These are phyloP conservation scores for Calonectria pseudoturangicola DNA, from an alignment of 2,329 filamentous ascomycete genomes.

Conservation along the genomic window DNA sequence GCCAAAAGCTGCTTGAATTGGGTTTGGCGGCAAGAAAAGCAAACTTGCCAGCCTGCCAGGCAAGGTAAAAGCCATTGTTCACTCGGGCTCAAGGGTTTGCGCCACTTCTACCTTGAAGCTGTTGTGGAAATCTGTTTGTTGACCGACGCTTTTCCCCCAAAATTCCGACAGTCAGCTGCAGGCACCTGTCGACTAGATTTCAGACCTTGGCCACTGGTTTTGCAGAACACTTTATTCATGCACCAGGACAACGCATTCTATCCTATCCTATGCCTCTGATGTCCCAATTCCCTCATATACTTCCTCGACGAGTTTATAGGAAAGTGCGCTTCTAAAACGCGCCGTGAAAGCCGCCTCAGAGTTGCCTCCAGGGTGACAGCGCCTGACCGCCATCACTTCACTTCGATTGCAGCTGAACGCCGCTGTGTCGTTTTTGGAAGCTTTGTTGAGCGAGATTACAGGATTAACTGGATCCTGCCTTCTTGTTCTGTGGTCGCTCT, in stretches of 20 bases:
- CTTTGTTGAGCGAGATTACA: slow-evolving; percentile 24
- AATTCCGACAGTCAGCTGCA: slow-evolving; percentile 44
- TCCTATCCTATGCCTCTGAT: background rate
- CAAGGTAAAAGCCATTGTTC: slow-evolving; percentile 1
- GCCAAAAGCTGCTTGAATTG: background rate
- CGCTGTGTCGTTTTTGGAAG: slow-evolving; percentile 29
- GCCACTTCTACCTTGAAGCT: background rate
- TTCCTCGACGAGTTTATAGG: background rate
- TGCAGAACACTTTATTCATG: slow-evolving; percentile 9
- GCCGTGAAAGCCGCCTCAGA: background rate
- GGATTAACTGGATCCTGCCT: slow-evolving; percentile 39
- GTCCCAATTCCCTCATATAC: background rate
- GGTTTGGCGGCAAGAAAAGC: background rate
- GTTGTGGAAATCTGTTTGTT: background rate
- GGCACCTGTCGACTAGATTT: slow-evolving; percentile 41
- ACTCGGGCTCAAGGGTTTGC: background rate
- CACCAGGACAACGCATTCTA: background rate
- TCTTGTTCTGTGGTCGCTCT: slow-evolving; percentile 38
- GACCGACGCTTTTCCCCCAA: slow-evolving; percentile 31
- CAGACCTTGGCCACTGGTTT: background rate
- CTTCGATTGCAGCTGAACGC: slow-evolving; percentile 8
- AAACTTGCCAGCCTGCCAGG: background rate
- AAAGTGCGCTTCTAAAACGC: slow-evolving; percentile 11
- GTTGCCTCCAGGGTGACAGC: slow-evolving; percentile 9
- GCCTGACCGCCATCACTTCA: background rate